These are phyloP conservation scores for Bruguiera parviflora DNA, from an alignment of 345 rosid species.

Conservation along the genomic window DNA sequence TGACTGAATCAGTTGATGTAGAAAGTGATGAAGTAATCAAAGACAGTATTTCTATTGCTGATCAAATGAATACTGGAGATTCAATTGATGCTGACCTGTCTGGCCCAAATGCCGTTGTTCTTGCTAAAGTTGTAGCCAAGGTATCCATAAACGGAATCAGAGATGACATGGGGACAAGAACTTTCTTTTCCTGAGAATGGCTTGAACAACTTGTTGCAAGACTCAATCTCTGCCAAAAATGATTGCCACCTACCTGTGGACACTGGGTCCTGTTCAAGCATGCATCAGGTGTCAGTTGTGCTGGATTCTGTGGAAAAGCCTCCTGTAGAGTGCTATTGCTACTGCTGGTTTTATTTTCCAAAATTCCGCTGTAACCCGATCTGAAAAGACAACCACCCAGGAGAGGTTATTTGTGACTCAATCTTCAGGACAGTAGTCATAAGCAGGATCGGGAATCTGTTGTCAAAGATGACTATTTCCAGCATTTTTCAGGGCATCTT, in stretches of 20 bases:
- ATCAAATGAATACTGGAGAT: conserved; percentile 18
- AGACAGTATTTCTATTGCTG: conserved; percentile 22
- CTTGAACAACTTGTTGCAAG: conserved; percentile 26
- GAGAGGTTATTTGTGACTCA: conserved; percentile 35
- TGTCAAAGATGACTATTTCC: conserved; percentile 29
- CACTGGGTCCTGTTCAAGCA: conserved; percentile 32
- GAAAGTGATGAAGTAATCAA: conserved; percentile 17
- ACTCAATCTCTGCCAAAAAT: conserved; percentile 17
- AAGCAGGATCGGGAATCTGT: conserved; percentile 20
- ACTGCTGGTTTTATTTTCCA: conserved; percentile 19
- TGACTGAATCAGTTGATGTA: conserved; percentile 23
- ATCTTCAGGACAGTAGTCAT: conserved; percentile 20
- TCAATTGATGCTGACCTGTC: conserved; percentile 26
- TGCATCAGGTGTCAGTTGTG: conserved; percentile 35
- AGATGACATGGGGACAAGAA: conserved; percentile 20
- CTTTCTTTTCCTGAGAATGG: conserved; percentile 20
- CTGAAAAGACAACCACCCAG: conserved; percentile 24
- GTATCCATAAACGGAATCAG: conserved; percentile 24
- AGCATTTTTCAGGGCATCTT: conserved; percentile 28
- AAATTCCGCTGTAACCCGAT: conserved; percentile 31
- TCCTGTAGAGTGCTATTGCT: conserved; percentile 21
- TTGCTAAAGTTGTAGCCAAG: conserved; percentile 26
- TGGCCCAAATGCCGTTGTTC: conserved; percentile 25
- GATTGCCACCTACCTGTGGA: conserved; percentile 27
- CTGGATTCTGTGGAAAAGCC: conserved; percentile 30